phyloP scores from a whole-genome alignment of 345 rosid species.

The Melaleuca alternifolia region DNA sequence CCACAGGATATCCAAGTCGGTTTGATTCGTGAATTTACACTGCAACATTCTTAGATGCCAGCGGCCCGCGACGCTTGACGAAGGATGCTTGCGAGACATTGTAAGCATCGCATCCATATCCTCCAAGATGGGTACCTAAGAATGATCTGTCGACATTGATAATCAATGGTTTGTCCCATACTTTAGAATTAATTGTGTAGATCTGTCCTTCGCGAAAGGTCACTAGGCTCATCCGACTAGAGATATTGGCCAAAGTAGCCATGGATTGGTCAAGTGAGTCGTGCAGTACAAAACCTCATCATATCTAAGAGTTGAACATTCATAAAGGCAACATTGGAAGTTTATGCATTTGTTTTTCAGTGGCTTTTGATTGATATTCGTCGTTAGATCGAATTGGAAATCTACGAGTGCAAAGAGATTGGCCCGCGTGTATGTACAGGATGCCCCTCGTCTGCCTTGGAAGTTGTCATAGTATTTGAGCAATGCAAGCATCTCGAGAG shows the following conservation, averaged over 20 bases:
- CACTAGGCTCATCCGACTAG: neutral
- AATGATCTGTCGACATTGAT: fast-evolving
- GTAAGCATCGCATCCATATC: neutral
- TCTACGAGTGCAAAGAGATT: neutral
- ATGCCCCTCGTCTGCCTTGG: fast-evolving
- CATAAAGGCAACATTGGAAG: neutral
- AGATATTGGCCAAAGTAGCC: neutral
- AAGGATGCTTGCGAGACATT: neutral
- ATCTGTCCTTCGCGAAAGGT: neutral
- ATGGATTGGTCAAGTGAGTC: no score
- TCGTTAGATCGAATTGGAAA: neutral
- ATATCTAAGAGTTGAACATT: neutral
- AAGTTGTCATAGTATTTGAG: neutral
- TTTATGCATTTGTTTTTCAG: neutral
- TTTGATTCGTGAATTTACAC: neutral
- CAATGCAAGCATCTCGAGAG: neutral
- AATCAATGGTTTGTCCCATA: neutral
- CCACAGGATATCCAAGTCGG: neutral
- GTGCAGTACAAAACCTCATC: no score
- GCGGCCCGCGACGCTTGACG: neutral
- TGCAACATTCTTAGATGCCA: neutral
- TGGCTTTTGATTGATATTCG: neutral
- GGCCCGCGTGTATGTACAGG: neutral
- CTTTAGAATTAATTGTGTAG: neutral
- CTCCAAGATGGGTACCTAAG: fast-evolving